Evolutionary conservation across 176 grass and related monocot species (phyloP).

Genomic region (sorghum (Sorghum bicolor)): DNA sequence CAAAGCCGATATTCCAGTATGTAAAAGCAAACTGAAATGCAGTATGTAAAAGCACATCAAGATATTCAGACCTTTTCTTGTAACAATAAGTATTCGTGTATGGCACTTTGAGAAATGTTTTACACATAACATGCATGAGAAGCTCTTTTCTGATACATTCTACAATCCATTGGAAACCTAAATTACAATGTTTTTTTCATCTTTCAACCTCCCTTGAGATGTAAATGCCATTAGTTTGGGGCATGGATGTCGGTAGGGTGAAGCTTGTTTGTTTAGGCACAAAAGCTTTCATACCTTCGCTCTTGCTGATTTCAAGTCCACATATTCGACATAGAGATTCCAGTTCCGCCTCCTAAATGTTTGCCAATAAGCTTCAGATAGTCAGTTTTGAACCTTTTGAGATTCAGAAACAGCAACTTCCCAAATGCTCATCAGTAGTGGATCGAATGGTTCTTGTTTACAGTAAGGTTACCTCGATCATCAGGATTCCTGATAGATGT

Average conservation of each 20-base stretch:
- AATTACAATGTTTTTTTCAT: constrained; percentile 26
- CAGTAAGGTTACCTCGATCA: constrained; percentile 61
- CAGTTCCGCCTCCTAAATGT: constrained; percentile 62
- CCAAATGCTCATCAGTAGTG: not conserved
- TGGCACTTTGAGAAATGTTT: not conserved
- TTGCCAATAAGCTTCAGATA: constrained; percentile 14
- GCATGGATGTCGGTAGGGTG: constrained; percentile 37
- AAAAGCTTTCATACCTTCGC: constrained; percentile 44
- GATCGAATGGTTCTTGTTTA: constrained; percentile 15
- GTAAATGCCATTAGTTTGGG: constrained; percentile 38
- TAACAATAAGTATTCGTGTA: not conserved
- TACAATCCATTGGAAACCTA: not conserved
- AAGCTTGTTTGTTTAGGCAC: constrained; percentile 77
- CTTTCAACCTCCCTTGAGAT: constrained; percentile 30
- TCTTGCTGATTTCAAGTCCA: constrained; percentile 64
- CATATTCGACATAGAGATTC: constrained; percentile 62
- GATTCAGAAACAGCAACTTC: not conserved
- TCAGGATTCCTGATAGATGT: constrained; percentile 64
- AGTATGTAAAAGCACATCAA: not conserved
- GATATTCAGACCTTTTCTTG: not conserved
- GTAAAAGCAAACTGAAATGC: not conserved
- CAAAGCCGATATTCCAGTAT: not conserved
- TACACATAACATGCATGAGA: not conserved
- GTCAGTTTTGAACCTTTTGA: not conserved
- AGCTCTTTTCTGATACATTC: not conserved